Conservation (phyloP, 495 filamentous ascomycete species). For the Hypoxylon rickii region DNA sequence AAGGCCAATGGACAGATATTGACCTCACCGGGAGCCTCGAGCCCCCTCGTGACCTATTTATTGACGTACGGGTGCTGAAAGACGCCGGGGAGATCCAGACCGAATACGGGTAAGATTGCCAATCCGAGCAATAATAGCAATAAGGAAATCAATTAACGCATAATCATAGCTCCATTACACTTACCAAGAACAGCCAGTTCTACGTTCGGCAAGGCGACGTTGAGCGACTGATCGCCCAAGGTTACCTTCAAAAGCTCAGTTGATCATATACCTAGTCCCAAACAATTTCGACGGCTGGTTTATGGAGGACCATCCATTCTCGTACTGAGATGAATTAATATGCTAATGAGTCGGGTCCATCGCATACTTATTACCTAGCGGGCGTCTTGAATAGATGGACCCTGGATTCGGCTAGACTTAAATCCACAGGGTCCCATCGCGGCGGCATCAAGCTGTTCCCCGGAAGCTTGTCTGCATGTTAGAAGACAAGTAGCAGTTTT, state of each 20-base stretch:
- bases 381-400: neutral
- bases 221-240: constrained; percentile 90
- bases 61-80: constrained; percentile 94
- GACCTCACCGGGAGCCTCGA: constrained; percentile 95
- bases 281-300: no score
- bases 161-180: constrained; percentile 76
- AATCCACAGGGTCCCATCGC: constrained; percentile 5
- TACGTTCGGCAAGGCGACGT: constrained; percentile 97
- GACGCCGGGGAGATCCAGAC: constrained; percentile 99
- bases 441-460: constrained; percentile 20
- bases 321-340: no score
- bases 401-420: constrained; percentile 14
- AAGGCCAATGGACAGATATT: constrained; percentile 98
- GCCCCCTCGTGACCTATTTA: constrained; percentile 92
- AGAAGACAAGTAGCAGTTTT: constrained; percentile 12
- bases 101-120: constrained; percentile 85
- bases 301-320: no score
- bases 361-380: neutral
- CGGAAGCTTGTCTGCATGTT: constrained; percentile 23
- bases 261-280: no score
- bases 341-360: neutral
- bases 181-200: constrained; percentile 98
- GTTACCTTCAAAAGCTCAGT: constrained; percentile 91
- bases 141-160: constrained; percentile 18
- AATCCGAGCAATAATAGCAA: constrained; percentile 6